Evolutionary conservation across 192 early-diverging fungal genomes (phyloP), one percentile per base, ranked within the genome.

Genomic region (Entrophospora sp.): DNA sequence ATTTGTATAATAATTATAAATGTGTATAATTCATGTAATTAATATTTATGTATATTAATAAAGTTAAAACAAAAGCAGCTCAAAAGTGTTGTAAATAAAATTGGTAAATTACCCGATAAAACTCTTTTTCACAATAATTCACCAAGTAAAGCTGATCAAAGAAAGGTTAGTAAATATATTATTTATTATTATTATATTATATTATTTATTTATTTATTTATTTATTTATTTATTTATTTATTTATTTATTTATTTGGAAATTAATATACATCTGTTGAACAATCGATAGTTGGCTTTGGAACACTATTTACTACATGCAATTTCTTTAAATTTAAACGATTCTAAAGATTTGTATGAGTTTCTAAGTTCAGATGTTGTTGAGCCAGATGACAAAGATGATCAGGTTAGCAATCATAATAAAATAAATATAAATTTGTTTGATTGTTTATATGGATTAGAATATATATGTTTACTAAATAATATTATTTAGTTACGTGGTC

Each of bases 271-370:
- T 27, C 24, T 35, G 9, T 31, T 31, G 13, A 22, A 44, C 16
- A 73, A 68, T 43, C 20, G 4, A 27, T 64, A 64, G 64, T 65
- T 81, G 25, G 89, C 88, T 51, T 78, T 96, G 38, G 92, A 96
- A 68, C 76, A 87, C 49, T 96, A 93, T 69, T 77, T 94, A 40
- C 87, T 89, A 64, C 83, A 87, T 51, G 74, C 90, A 5, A 80
- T 89, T 28, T 74, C 70, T 36, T 79, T 83, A 56, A 76, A 73
- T 20, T 69, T 82, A 57, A 79, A 71, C 52, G 85, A 92, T 69
- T 77, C 77, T 62, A 78, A 77, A 36, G 78, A 81, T 60, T 64
- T 91, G 32, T 83, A 88, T 44, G 80, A 90, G 61, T 93, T 95
- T 58, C 71, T 95, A 16, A 87, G 84, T 45, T 87, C 86, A 36